Evolutionary conservation across 2,329 filamentous ascomycete genomes (phyloP).

Genomic region (Penicillium decumbens): DNA sequence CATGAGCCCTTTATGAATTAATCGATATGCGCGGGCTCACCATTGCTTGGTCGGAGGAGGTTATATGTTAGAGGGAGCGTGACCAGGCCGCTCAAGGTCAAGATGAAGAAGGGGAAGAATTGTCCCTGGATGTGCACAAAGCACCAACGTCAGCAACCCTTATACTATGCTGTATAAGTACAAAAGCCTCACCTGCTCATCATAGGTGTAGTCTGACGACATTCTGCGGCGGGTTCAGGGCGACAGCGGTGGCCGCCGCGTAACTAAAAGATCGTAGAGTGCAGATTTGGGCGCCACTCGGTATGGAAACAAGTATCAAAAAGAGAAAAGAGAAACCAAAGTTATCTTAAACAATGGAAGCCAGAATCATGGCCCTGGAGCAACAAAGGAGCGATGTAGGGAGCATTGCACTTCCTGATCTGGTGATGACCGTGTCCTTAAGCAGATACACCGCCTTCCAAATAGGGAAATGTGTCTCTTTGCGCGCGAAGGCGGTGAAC

Average conservation of each 20-base stretch:
- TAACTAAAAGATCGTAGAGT: conserved; percentile 24
- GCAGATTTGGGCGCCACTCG: conserved; percentile 19
- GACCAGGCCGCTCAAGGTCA: conserved; percentile 80
- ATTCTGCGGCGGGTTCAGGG: conserved; percentile 40
- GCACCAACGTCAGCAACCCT: not conserved
- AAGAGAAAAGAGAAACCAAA: not conserved
- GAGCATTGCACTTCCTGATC: conserved; percentile 25
- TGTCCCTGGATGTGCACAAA: conserved; percentile 59
- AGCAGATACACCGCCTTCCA: conserved; percentile 30
- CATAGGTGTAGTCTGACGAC: conserved; percentile 97
- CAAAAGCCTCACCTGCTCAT: conserved; percentile 65
- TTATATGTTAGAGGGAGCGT: conserved; percentile 88
- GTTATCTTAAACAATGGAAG: conserved; percentile 4
- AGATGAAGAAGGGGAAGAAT: conserved; percentile 98
- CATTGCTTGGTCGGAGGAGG: conserved; percentile 72
- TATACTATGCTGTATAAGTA: not conserved
- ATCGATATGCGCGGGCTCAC: conserved; percentile 34
- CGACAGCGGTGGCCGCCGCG: conserved; percentile 34
- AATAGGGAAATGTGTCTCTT: conserved; percentile 3
- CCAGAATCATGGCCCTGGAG: conserved; percentile 13
- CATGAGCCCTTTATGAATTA: not conserved
- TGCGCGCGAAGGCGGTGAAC: conserved; percentile 18
- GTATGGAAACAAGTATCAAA: conserved; percentile 3
- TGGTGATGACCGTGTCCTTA: conserved; percentile 41
- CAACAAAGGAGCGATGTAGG: conserved; percentile 24